Evolutionary conservation across 129 eudicot genomes (phyloP).

Genomic region (Artemisia argyi): DNA sequence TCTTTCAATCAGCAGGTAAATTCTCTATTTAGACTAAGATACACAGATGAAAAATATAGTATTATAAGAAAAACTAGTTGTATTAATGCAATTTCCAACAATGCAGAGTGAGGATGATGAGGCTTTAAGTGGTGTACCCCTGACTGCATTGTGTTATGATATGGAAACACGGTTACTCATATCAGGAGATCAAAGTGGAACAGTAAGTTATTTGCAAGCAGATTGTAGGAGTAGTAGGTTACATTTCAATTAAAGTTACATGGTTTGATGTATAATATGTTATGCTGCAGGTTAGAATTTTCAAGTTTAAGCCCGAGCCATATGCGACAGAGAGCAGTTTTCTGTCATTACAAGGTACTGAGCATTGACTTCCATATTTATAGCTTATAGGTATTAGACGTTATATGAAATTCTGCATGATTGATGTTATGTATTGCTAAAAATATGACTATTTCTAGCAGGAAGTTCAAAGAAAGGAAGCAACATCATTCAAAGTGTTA

Average conservation of each 20-base stretch:
- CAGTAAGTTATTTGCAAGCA: conserved; percentile 41
- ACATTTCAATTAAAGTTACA: conserved; percentile 3
- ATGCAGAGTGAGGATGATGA: conserved; percentile 76
- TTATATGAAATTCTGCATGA: neutral
- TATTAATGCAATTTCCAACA: neutral
- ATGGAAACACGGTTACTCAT: conserved; percentile 59
- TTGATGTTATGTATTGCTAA: conserved; percentile 8
- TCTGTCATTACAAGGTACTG: conserved; percentile 72
- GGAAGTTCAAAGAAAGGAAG: conserved; percentile 94
- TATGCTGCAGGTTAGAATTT: conserved; percentile 71
- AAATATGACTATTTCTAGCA: conserved; percentile 27
- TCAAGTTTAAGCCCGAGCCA: conserved; percentile 71
- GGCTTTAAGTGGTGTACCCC: conserved; percentile 67
- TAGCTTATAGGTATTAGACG: neutral
- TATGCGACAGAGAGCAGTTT: conserved; percentile 68
- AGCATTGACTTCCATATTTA: conserved; percentile 31
- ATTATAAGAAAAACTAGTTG: neutral
- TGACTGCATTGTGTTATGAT: conserved; percentile 62
- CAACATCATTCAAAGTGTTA: conserved; percentile 60
- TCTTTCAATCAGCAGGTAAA: conserved; percentile 79
- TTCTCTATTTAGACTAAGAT: neutral
- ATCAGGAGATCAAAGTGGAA: conserved; percentile 97
- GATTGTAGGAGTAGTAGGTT: neutral
- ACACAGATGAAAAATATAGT: neutral
- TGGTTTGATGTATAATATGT: conserved; percentile 19